Conservation (phyloP, 257 asterid species). For the Plectranthus barbatus region DNA sequence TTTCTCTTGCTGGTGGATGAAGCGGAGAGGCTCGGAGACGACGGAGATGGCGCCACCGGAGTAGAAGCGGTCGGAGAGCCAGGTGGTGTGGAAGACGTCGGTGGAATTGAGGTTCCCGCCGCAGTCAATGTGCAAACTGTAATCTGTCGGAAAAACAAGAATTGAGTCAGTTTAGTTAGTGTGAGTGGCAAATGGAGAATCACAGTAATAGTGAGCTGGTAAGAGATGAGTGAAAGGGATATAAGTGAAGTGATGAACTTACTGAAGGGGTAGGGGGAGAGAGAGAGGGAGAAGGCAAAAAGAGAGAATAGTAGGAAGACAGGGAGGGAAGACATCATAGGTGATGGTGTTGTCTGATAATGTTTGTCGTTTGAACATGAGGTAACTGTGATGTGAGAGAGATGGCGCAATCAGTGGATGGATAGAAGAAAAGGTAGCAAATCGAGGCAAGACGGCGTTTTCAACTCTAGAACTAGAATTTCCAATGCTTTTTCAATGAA, state of each 20-base stretch:
- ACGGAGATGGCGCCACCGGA: constrained; percentile 68
- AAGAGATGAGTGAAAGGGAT: background rate
- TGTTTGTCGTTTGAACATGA: constrained; percentile 21
- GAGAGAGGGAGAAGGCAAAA: constrained; percentile 4
- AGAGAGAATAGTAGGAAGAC: no score
- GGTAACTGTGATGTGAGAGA: constrained; percentile 13
- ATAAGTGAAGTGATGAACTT: constrained; percentile 4
- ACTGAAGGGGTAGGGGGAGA: constrained; percentile 25
- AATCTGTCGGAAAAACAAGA: constrained; percentile 12
- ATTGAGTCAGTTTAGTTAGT: background rate
- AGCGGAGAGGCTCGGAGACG: constrained; percentile 85
- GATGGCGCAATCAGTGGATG: constrained; percentile 26
- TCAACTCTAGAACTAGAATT: no score
- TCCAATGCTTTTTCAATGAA: no score
- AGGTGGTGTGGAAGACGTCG: constrained; percentile 58
- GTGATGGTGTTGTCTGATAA: constrained; percentile 14
- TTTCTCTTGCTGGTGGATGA: constrained; percentile 72
- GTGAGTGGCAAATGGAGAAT: background rate
- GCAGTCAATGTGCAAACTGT: constrained; percentile 57
- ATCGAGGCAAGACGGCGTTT: no score
- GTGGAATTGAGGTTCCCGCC: constrained; percentile 65
- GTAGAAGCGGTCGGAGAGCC: constrained; percentile 84
- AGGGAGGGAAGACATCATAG: constrained; percentile 8
- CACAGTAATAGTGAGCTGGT: background rate
- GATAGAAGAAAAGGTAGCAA: background rate